These are phyloP conservation scores for Coemansia guatemalensis DNA, from an alignment of 192 early-diverging fungal genomes.

Conservation along the genomic window DNA sequence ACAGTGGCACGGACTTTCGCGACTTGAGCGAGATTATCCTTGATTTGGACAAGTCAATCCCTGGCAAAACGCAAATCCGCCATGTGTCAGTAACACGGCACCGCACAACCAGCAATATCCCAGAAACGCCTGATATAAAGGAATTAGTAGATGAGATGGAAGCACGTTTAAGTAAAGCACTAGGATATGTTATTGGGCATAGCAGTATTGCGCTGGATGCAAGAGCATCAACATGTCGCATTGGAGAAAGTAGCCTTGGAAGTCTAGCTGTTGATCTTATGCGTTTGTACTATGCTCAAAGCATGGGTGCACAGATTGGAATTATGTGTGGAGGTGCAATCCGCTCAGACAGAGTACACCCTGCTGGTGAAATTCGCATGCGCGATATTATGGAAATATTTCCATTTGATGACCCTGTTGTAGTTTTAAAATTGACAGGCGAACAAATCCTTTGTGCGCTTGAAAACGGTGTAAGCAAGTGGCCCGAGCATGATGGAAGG, in stretches of 20 bases:
- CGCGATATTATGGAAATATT: conserved; percentile 67
- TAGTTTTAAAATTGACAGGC: conserved; percentile 63
- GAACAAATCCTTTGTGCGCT: conserved; percentile 61
- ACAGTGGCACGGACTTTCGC: conserved; percentile 69
- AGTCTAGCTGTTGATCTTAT: conserved; percentile 65
- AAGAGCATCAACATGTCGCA: conserved; percentile 57
- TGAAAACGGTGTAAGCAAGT: conserved; percentile 65
- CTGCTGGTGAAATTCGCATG: conserved; percentile 57
- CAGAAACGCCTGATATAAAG: conserved; percentile 45
- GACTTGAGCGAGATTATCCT: conserved; percentile 58
- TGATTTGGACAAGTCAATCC: conserved; percentile 14
- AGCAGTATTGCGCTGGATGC: conserved; percentile 59
- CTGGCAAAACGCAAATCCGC: conserved; percentile 4
- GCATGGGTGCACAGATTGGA: conserved; percentile 41
- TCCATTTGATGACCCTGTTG: conserved; percentile 67
- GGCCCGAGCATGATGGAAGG: conserved; percentile 67
- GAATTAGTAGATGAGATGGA: conserved; percentile 53
- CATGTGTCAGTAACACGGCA: conserved; percentile 47
- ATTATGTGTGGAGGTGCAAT: conserved; percentile 66
- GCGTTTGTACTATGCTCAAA: conserved; percentile 52
- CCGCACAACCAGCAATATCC: conserved; percentile 40
- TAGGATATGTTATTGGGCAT: conserved; percentile 58
- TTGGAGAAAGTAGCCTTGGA: conserved; percentile 62
- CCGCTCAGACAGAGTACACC: conserved; percentile 60
- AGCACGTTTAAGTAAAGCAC: conserved; percentile 49